These are phyloP conservation scores for Atkinsonella hypoxylon DNA, from an alignment of 2,329 filamentous ascomycete species.

Conservation along the genomic window DNA sequence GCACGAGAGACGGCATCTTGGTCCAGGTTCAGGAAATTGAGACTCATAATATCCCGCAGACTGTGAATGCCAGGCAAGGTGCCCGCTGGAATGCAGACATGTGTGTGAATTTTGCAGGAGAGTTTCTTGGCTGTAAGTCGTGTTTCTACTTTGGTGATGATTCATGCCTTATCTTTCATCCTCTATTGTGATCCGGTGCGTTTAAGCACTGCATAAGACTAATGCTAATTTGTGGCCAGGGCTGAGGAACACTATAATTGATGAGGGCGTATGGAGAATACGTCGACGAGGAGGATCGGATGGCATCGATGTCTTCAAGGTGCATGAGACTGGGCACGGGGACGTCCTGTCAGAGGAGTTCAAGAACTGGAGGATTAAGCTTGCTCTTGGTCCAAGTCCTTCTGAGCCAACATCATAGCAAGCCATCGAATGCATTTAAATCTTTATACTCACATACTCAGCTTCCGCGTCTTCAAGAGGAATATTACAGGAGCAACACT, in stretches of 20 bases:
- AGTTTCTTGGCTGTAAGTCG: constrained; percentile 62
- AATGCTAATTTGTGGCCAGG: constrained; percentile 29
- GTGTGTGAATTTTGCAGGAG: constrained; percentile 80
- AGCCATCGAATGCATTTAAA: neutral
- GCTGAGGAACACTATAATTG: constrained; percentile 48
- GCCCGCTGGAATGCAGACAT: constrained; percentile 81
- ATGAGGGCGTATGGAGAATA: constrained; percentile 74
- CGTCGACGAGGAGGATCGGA: constrained; percentile 49
- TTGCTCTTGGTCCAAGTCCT: constrained; percentile 24
- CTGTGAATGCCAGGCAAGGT: constrained; percentile 53
- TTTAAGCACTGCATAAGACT: neutral
- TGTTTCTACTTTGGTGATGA: neutral
- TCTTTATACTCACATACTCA: too few species aligned
- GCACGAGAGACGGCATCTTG: constrained; percentile 60
- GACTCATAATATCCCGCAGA: constrained; percentile 66
- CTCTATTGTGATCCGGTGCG: neutral
- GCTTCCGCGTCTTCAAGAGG: neutral
- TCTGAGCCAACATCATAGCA: neutral
- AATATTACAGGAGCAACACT: neutral
- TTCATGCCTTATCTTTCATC: neutral
- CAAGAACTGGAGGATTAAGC: constrained; percentile 57
- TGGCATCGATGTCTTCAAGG: constrained; percentile 59
- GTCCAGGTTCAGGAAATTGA: constrained; percentile 64
- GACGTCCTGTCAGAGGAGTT: constrained; percentile 68
- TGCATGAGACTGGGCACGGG: constrained; percentile 65